Base-by-base conservation (phyloP, 164 flowering plant genomes). In the Tetracentron sinense region DNA sequence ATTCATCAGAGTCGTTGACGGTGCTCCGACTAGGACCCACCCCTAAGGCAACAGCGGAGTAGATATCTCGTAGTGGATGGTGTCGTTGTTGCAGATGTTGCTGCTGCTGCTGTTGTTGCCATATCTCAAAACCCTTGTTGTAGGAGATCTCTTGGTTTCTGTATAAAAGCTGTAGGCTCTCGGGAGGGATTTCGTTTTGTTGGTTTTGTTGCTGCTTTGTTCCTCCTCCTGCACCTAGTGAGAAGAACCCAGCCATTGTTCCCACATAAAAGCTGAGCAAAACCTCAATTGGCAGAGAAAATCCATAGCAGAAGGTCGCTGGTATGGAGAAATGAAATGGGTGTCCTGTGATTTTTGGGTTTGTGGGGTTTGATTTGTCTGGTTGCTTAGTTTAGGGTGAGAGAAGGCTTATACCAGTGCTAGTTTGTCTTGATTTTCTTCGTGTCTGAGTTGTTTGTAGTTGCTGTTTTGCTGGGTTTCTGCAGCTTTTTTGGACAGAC, bases 221-320 rank as follows among this genome's bases (percentile, higher is more conserved):
- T 19, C 47, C 56, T 22, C 65, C 57, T 53, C 77, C 46, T 14
- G 76, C 77, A 12, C 85, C 76, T 70, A 83, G 69, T 62, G 80
- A 79, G 70, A 38, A 38, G 11, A 80, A 81, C 62, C 87, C 87
- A 5, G 90, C 82, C 90, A 85, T 85, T 69, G 68, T 55, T 69
- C 59, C 50, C 46, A 54, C 69, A 68, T 31, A 42, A 28, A 42
- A 38, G 33, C 61, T 62, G 72, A 51, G 31, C 12, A 42, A 21
- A 50, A 67, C 65, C 63, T 47, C 75, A 73, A 69, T 79, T 81
- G 61, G 7, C 54, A 69, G 52, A 44, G 22, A 70, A 75, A 72
- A 73, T 77, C 85, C 85, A 81, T 79, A 82, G 49, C 80, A 79
- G 57, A 56, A 54, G 29, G 44, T 46, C 30, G 31, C 26, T 46